Percentiles rank a stretch among this genome's conserved stretches.
phyloP scores from a whole-genome alignment of 768 basidiomycete genomes.

The Leccinellum rugosiceps region DNA sequence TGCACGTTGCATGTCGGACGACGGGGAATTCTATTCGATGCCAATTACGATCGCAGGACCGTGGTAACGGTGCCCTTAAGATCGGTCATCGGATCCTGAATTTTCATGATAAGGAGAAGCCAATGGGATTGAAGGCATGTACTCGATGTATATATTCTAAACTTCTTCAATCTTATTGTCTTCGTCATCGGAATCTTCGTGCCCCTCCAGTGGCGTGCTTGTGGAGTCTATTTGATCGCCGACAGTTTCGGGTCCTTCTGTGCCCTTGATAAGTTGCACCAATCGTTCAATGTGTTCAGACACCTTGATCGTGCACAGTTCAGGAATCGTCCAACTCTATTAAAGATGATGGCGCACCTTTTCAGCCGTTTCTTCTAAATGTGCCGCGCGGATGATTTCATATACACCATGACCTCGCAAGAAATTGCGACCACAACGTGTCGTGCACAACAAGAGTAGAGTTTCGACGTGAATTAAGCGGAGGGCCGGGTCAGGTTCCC shows the following conservation, averaged over 20 bases:
- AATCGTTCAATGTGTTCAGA: slow-evolving; percentile 85
- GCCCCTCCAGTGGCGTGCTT: slow-evolving; percentile 16
- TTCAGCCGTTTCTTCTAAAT: slow-evolving; percentile 76
- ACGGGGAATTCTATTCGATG: background rate
- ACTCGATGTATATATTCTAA: slow-evolving; percentile 36
- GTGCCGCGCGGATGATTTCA: slow-evolving; percentile 74
- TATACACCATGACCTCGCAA: slow-evolving; percentile 82
- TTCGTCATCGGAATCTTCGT: slow-evolving; percentile 50
- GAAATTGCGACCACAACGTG: slow-evolving; percentile 82
- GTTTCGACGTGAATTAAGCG: slow-evolving; percentile 88
- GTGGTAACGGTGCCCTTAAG: background rate
- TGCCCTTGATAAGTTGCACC: slow-evolving; percentile 80
- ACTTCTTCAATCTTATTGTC: slow-evolving; percentile 77
- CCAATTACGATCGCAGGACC: background rate
- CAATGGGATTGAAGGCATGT: slow-evolving; percentile 10
- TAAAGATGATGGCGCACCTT: slow-evolving; percentile 45
- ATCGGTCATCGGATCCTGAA: background rate
- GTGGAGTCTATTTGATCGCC: slow-evolving; percentile 35
- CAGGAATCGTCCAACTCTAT: background rate
- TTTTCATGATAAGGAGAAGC: slow-evolving; percentile 1
- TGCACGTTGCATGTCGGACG: background rate
- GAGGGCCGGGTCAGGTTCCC: slow-evolving; percentile 75
- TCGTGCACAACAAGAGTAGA: slow-evolving; percentile 83
- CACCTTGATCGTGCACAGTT: slow-evolving; percentile 45
- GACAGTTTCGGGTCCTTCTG: slow-evolving; percentile 55